A percentile compares a stretch with the other conserved stretches of the same genome.
Conservation (phyloP, 371 early-diverging fungal genomes). For the Mortierella sp. region DNA sequence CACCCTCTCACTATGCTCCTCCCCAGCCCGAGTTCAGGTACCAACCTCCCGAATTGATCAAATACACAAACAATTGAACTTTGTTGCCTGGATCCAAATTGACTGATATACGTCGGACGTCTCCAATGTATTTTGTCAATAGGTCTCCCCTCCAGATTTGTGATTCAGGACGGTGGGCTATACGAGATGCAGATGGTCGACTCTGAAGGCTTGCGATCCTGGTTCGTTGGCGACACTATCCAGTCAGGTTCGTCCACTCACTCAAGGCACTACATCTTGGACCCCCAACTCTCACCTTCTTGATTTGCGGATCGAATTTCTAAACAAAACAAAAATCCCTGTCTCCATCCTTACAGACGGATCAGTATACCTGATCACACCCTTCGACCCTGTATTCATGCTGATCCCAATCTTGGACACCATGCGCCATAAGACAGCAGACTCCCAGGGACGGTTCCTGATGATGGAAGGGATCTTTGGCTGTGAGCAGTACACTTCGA, state of each 20-base stretch:
- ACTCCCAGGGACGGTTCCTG: conserved; percentile 40
- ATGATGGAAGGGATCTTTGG: conserved; percentile 36
- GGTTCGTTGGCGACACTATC: conserved; percentile 46
- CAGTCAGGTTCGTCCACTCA: conserved; percentile 30
- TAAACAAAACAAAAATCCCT: not conserved
- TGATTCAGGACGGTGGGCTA: conserved; percentile 42
- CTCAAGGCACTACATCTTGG: not conserved
- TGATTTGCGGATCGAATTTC: not conserved
- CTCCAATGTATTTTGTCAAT: not conserved
- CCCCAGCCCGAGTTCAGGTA: conserved; percentile 54
- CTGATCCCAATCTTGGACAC: conserved; percentile 53
- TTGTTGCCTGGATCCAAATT: too few species aligned
- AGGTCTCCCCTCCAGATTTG: conserved; percentile 49
- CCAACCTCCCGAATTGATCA: too few species aligned
- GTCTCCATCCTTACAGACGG: conserved; percentile 20
- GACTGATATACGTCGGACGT: too few species aligned
- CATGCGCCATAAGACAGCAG: conserved; percentile 28
- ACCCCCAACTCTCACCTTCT: too few species aligned
- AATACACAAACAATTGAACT: too few species aligned
- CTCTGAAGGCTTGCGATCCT: conserved; percentile 48
- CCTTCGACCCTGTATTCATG: conserved; percentile 51
- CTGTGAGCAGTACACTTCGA: conserved; percentile 49
- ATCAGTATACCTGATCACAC: conserved; percentile 47
- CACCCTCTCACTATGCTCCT: conserved; percentile 40
- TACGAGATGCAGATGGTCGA: conserved; percentile 46